Evolutionary conservation across 805 yeast species (phyloP).

Genomic region (Diddensiella caesifluorescens): DNA sequence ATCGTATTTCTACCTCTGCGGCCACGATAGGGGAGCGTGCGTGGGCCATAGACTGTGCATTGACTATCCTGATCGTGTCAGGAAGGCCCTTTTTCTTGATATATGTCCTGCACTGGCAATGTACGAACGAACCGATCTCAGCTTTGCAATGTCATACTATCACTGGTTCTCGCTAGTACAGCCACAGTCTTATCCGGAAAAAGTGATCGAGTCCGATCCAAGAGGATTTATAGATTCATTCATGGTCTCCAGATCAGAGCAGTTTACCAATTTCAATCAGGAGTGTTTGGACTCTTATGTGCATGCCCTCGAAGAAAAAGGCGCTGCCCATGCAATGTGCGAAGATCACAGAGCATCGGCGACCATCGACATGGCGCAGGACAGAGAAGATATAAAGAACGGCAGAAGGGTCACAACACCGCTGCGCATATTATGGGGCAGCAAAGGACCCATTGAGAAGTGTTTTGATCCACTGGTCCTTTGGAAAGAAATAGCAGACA

Average conservation of each 20-base stretch:
- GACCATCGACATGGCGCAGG: slow-evolving; percentile 15
- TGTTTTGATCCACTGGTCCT: slow-evolving; percentile 11
- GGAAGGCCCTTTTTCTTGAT: slow-evolving; percentile 14
- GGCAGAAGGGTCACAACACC: slow-evolving; percentile 9
- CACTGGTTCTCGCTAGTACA: slow-evolving; percentile 20
- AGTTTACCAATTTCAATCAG: slow-evolving; percentile 6
- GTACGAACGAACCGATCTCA: slow-evolving; percentile 13
- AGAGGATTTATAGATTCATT: slow-evolving; percentile 3
- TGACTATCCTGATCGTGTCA: slow-evolving; percentile 11
- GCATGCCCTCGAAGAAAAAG: neutral
- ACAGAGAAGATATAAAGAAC: slow-evolving; percentile 8
- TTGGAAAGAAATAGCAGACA: slow-evolving; percentile 19
- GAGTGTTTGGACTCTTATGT: slow-evolving; percentile 7
- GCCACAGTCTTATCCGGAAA: slow-evolving; percentile 17
- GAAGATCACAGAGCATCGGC: slow-evolving; percentile 19
- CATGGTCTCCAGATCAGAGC: neutral
- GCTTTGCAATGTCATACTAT: slow-evolving; percentile 13
- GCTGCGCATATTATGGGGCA: slow-evolving; percentile 16
- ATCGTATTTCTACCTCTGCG: slow-evolving; percentile 14
- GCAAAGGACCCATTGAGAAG: slow-evolving; percentile 10
- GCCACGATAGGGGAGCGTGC: slow-evolving; percentile 19
- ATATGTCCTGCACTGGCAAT: slow-evolving; percentile 16
- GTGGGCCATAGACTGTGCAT: slow-evolving; percentile 16
- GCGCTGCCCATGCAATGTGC: slow-evolving; percentile 13
- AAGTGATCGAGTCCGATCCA: slow-evolving; percentile 13